Base-by-base conservation (phyloP, 2,329 filamentous ascomycete genomes). In the Xylariaceae sp. region DNA sequence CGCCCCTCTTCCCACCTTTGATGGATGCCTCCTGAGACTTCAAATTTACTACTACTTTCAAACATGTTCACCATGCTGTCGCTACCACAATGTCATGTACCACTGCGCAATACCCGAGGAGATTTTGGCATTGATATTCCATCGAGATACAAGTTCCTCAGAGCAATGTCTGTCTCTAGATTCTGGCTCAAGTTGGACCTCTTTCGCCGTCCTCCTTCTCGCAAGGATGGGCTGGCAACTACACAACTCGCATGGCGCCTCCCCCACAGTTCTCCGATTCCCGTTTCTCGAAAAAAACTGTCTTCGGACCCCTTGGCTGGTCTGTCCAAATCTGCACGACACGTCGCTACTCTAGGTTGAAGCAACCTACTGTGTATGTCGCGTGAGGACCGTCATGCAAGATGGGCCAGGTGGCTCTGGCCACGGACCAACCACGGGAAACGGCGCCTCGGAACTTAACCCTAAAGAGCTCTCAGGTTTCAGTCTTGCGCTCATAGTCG, bases 361-460 rank as follows among this genome's bases (percentile, higher is more conserved):
- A 75, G 77, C 77, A 79, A 79, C 75, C 75, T 78, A 71, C 71
- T 70, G 74, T 72, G 73, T 69, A 73, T 73, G 80, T 79, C 69
- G 80, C 77, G 80, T 68, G 68, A 69, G 77, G 79, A 75, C 72
- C 66, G 72, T 74, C 70, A 73, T 75, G 71, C 65, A 70, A 70
- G 69, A 68, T 71, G 72, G 73, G 62, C 71, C 73, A 75, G 73
- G 77, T 76, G 74, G 74, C 42, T 70, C 72, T 70, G 72, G 72
- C 74, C 77, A 76, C 53, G 64, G 69, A 61, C 61, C 60, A 63
- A 55, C 59, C 61, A 61, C 51, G 83, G 81, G 83, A 87, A 30
- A 84, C 80, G 79, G 78, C 76, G 78, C 76, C 63, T 88, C 86
- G 90, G 89, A 92, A 92, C 89, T 92, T 96, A 96, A 96, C 92